Conservation (phyloP, 2,329 filamentous ascomycete genomes). For the Camillea tinctor region DNA sequence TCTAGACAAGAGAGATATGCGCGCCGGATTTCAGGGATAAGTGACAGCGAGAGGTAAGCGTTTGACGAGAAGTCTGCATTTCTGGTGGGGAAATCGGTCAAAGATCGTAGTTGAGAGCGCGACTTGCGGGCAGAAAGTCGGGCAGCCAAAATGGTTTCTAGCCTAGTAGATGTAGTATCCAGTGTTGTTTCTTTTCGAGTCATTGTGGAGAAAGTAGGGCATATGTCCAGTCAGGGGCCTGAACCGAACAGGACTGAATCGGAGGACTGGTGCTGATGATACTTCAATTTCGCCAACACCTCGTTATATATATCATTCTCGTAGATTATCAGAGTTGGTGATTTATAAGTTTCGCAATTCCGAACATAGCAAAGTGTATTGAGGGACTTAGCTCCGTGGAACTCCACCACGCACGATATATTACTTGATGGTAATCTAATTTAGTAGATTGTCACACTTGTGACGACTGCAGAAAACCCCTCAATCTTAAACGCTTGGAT, state of each 20-base stretch:
- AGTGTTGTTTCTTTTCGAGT: not conserved
- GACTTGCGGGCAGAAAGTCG: slow-evolving; percentile 23
- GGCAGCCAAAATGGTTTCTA: not conserved
- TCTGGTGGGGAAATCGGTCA: slow-evolving; percentile 60
- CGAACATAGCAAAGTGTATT: not conserved
- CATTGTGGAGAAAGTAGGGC: not conserved
- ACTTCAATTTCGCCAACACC: not conserved
- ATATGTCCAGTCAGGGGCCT: not conserved
- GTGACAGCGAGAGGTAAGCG: slow-evolving; percentile 74
- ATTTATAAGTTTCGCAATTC: not conserved
- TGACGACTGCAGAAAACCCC: not conserved
- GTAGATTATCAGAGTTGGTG: too few relatives aligned
- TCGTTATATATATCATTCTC: not conserved
- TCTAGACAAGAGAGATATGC: slow-evolving; percentile 55
- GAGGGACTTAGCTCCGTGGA: not conserved
- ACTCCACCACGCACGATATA: not conserved
- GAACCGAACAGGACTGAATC: not conserved
- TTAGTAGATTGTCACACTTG: not conserved
- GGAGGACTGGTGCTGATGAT: not conserved
- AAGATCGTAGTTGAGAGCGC: slow-evolving; percentile 40
- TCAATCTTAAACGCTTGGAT: not conserved
- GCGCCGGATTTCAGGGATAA: slow-evolving; percentile 50
- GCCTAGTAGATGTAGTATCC: not conserved
- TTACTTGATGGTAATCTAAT: not conserved
- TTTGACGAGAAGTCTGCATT: slow-evolving; percentile 78